These are phyloP conservation scores for Beauveria bassiana DNA, from an alignment of 2,329 filamentous ascomycete species.

Conservation along the genomic window DNA sequence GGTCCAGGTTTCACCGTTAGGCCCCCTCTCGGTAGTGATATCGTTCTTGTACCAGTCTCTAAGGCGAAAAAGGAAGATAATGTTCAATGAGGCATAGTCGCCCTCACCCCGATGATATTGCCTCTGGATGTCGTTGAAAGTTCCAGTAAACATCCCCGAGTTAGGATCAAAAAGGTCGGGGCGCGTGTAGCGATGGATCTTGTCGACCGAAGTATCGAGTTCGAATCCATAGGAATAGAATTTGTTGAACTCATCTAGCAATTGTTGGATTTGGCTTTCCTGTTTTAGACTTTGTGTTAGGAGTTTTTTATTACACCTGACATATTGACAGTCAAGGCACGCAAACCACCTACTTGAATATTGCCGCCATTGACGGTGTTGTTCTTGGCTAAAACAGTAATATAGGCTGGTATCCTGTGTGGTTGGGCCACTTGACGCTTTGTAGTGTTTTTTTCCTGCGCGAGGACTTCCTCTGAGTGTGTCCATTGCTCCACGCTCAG, in stretches of 20 bases:
- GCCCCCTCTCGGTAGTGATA: too few relatives aligned
- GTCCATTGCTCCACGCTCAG: neutral
- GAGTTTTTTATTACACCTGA: neutral
- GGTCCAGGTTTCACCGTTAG: neutral
- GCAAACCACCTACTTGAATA: neutral
- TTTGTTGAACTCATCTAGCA: neutral
- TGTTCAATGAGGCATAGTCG: neutral
- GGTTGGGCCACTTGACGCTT: neutral
- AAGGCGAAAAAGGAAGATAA: neutral
- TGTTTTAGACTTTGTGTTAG: neutral
- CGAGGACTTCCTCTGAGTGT: neutral
- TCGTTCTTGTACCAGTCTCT: neutral
- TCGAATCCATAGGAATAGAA: neutral
- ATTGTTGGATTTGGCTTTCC: neutral
- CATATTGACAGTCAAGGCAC: neutral
- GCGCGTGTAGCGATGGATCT: neutral
- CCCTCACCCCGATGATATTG: neutral
- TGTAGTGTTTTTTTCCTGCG: neutral
- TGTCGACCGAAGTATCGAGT: neutral
- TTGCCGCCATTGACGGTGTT: neutral
- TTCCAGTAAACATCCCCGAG: neutral
- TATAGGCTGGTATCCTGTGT: neutral
- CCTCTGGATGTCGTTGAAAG: fast-evolving
- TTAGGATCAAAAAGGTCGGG: neutral
- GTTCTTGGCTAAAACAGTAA: neutral